Conservation (phyloP, 805 yeast species). For the Candida silvicultrix region DNA sequence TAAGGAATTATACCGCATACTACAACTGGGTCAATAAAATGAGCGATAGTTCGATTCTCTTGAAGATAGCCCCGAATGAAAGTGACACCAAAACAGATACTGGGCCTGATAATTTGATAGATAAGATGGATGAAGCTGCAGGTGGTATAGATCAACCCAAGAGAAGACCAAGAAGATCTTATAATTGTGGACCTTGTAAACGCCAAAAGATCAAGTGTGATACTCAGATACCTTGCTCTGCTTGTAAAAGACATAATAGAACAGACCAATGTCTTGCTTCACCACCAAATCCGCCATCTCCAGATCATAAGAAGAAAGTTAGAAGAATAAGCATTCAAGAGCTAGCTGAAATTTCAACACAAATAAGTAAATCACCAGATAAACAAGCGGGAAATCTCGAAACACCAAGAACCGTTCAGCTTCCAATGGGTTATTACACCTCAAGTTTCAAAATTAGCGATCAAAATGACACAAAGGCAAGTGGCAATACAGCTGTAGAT, state of each 20-base stretch:
- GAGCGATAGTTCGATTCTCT: too few species aligned
- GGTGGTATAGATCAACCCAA: background rate
- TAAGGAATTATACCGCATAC: too few species aligned
- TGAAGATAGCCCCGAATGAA: too few species aligned
- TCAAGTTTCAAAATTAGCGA: background rate
- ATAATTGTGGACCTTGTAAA: conserved; percentile 52
- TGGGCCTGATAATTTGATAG: background rate
- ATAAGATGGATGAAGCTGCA: too few species aligned
- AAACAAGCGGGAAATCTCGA: too few species aligned
- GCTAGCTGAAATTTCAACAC: background rate
- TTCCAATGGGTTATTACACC: background rate
- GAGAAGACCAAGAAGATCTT: conserved; percentile 41
- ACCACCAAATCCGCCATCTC: conserved; percentile 41
- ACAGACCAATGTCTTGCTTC: conserved; percentile 30
- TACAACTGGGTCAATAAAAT: too few species aligned
- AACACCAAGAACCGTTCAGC: background rate
- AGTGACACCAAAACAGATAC: background rate
- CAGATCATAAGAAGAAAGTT: conserved; percentile 24
- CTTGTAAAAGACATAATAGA: conserved; percentile 35
- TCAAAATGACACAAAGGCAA: background rate
- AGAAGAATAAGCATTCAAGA: conserved; percentile 1
- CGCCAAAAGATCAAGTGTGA: conserved; percentile 49
- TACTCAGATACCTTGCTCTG: conserved; percentile 38
- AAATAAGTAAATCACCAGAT: background rate
- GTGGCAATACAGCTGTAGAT: background rate